Conservation (phyloP, 352 stramenopile species). For the Globisporangium heterothallicum region DNA sequence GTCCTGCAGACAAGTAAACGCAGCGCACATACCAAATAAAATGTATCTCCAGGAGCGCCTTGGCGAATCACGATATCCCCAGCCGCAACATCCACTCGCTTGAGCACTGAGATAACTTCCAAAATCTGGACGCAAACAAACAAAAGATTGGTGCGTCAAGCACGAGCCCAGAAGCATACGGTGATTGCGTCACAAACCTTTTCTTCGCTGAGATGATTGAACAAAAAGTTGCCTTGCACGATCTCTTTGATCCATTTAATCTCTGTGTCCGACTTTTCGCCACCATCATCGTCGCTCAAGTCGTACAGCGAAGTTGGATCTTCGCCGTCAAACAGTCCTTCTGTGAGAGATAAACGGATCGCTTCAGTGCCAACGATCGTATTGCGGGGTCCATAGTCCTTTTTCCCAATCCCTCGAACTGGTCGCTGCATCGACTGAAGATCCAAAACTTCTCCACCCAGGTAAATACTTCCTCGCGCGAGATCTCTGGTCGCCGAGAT, state of each 20-base stretch:
- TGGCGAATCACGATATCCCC: conserved; percentile 91
- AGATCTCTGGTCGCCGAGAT: conserved; percentile 49
- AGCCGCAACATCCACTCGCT: conserved; percentile 69
- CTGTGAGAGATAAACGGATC: conserved; percentile 71
- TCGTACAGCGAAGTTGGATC: conserved; percentile 28
- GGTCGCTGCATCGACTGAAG: conserved; percentile 82
- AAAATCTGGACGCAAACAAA: conserved; percentile 36
- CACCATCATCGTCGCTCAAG: conserved; percentile 19
- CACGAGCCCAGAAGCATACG: neutral
- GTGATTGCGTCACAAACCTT: conserved; percentile 37
- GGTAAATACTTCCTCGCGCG: conserved; percentile 77
- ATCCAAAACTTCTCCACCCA: conserved; percentile 73
- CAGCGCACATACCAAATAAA: conserved; percentile 80
- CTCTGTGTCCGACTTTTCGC: conserved; percentile 75
- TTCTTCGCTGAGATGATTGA: conserved; percentile 86
- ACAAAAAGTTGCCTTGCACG: conserved; percentile 90
- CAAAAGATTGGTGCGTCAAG: neutral
- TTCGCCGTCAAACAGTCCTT: conserved; percentile 28
- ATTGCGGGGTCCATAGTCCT: conserved; percentile 59
- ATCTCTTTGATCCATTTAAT: conserved; percentile 83
- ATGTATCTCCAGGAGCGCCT: conserved; percentile 89
- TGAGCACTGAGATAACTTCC: conserved; percentile 86
- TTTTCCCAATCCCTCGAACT: conserved; percentile 57
- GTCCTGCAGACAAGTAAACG: neutral
- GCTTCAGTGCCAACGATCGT: conserved; percentile 85